These are phyloP conservation scores for Primulina eburnea DNA, from an alignment of 257 asterid species.

Conservation along the genomic window DNA sequence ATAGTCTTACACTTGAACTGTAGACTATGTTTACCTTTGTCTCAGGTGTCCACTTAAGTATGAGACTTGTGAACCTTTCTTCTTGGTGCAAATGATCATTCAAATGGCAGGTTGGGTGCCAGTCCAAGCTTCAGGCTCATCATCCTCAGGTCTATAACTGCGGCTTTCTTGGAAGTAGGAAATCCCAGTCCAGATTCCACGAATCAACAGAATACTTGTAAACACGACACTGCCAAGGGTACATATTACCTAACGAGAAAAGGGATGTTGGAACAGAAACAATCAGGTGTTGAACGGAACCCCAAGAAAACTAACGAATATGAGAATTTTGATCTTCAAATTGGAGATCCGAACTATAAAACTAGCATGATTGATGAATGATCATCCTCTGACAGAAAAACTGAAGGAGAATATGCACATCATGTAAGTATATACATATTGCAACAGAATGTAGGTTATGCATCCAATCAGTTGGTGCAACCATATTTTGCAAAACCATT, in stretches of 20 bases:
- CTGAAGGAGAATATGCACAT: neutral
- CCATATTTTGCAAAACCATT: neutral
- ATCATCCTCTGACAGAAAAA: neutral
- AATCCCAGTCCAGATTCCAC: slow-evolving; percentile 78
- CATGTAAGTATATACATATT: neutral
- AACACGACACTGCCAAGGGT: slow-evolving; percentile 89
- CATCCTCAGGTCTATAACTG: slow-evolving; percentile 57
- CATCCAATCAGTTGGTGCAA: neutral
- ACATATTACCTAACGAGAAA: slow-evolving; percentile 69
- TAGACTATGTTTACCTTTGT: neutral
- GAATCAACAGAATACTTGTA: slow-evolving; percentile 66
- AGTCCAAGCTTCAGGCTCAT: slow-evolving; percentile 59
- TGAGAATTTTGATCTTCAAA: neutral
- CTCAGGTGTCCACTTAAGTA: neutral
- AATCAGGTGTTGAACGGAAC: slow-evolving; percentile 1
- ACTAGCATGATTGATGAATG: neutral
- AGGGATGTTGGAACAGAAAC: slow-evolving; percentile 6
- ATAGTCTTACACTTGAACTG: slow-evolving; percentile 2
- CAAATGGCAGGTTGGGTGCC: slow-evolving; percentile 55
- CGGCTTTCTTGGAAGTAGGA: slow-evolving; percentile 70
- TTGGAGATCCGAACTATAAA: slow-evolving; percentile 12
- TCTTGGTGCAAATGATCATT: slow-evolving; percentile 12
- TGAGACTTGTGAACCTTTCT: slow-evolving; percentile 2
- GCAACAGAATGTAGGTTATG: neutral
- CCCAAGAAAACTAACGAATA: neutral